phyloP scores from a whole-genome alignment of 768 basidiomycete species.

The Naganishia vaughanmartiniae region DNA sequence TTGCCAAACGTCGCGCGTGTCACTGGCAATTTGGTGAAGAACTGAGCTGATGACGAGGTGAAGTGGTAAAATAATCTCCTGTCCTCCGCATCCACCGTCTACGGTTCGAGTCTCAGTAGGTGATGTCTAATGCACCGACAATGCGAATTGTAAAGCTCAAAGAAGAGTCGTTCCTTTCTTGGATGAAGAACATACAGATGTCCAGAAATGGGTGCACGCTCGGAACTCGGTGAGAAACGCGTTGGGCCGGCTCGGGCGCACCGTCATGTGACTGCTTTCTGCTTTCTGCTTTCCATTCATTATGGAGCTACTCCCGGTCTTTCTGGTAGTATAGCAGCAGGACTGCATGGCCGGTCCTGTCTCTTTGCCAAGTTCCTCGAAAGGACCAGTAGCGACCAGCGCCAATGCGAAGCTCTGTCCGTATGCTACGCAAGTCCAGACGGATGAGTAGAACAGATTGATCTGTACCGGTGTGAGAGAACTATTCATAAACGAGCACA shows the following conservation, averaged over 20 bases:
- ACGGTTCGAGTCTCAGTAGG: background rate
- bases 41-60: background rate
- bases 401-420: too few relatives aligned
- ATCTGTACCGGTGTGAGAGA: too few relatives aligned
- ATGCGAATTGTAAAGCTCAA: background rate
- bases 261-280: background rate
- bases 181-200: background rate
- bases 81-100: background rate
- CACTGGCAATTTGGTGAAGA: background rate
- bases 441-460: too few relatives aligned
- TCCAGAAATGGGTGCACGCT: background rate
- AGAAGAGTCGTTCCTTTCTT: background rate
- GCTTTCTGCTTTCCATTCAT: too few relatives aligned
- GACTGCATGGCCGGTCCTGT: too few relatives aligned
- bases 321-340: too few relatives aligned
- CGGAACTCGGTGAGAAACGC: background rate
- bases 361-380: too few relatives aligned
- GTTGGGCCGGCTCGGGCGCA: constrained; percentile 2
- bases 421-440: too few relatives aligned
- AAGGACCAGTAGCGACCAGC: too few relatives aligned
- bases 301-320: too few relatives aligned
- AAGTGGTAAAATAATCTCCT: background rate
- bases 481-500: too few relatives aligned
- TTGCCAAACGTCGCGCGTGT: constrained; percentile 22
- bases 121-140: background rate